A percentile compares a stretch with the other conserved stretches of the same genome.
These are phyloP conservation scores for Scutellaria galericulata DNA, from an alignment of 257 asterid species.

Conservation along the genomic window DNA sequence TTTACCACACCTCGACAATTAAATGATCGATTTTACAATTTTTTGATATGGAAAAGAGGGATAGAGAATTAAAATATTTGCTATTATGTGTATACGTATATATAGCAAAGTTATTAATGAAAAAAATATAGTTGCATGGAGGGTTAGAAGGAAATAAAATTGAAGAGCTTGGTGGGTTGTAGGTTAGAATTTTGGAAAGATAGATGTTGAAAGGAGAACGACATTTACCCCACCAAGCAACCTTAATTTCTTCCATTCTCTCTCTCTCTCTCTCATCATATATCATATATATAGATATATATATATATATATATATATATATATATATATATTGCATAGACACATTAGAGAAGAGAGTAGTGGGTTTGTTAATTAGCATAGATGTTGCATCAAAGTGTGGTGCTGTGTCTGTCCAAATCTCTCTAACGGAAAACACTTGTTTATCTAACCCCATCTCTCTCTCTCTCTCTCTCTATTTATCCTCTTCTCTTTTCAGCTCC, in stretches of 20 bases:
- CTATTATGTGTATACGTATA: too few species aligned
- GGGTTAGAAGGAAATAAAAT: constrained; percentile 38
- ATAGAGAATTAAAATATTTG: too few species aligned
- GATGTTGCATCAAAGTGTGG: constrained; percentile 84
- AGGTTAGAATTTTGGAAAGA: constrained; percentile 48
- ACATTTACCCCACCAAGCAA: constrained; percentile 58
- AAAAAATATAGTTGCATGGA: constrained; percentile 28
- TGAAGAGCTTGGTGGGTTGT: constrained; percentile 47
- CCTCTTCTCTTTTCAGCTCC: constrained; percentile 8
- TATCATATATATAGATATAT: background rate
- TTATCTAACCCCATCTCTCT: constrained; percentile 38
- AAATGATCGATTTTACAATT: too few species aligned
- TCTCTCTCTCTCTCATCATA: constrained; percentile 37
- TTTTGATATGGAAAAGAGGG: too few species aligned
- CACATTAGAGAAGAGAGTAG: background rate
- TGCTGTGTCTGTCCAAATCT: constrained; percentile 71
- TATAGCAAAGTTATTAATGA: background rate
- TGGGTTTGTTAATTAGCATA: constrained; percentile 61
- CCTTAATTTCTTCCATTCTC: constrained; percentile 30
- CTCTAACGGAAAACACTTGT: constrained; percentile 70
- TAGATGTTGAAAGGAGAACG: constrained; percentile 47
- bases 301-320: constrained; percentile 3
- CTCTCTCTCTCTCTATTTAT: constrained; percentile 24
- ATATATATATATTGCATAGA: background rate
- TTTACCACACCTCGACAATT: too few species aligned